Base-by-base conservation (phyloP, 2,329 filamentous ascomycete species). In the Dryadomyces sulphureus region DNA sequence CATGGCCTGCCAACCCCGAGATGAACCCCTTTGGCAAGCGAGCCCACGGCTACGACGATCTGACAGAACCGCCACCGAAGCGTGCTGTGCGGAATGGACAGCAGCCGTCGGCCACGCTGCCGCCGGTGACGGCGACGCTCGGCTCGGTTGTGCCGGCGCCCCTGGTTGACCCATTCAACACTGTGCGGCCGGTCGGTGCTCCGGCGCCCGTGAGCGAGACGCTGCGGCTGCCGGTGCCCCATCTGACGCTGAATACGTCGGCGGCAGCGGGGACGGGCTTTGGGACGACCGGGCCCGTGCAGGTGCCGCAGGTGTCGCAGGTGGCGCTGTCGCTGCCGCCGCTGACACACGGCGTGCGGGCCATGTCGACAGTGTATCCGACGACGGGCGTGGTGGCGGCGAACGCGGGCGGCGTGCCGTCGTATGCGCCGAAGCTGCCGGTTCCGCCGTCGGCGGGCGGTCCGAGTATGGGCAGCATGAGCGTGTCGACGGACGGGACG, bases 301-400 rank as follows among this genome's bases (percentile, higher is more conserved):
- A 38, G 49, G 6, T 53, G 62, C 39, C 66, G 64, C 47, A 56
- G 63, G 9, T n/a, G 2, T n/a, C 3, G 14, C 20, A 38, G 22
- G 30, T n/a, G 9, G 27, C 20, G 3, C 34, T 78, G 20, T 79
- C 81, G 20, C 65, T 84, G 9, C 79, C 81, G 14, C 73, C 80
- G 2, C 61, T 84, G 16, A 72, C 73, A 14, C 65, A 72, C 12
- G 69, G 71, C n/a, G 63, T 73, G 32, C 77, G 84, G 42, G 76
- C 86, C 8, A 89, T 94, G 80, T 73, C 82, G 7, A 77, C 83
- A 17, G 81, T 88, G 2, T 94, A 84, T 59, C 72, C 78, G 27
- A 24, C 71, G 71, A 65, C 41, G 62, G 64, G 42, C 60, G 36
- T 58, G 16, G 52, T 57, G 9, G 60, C 59, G 2, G 62, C 54